A percentile compares a stretch with the other conserved stretches of the same genome.
These are phyloP conservation scores for Pseudocercospora musae DNA, from an alignment of 2,329 filamentous ascomycete genomes.

Conservation along the genomic window DNA sequence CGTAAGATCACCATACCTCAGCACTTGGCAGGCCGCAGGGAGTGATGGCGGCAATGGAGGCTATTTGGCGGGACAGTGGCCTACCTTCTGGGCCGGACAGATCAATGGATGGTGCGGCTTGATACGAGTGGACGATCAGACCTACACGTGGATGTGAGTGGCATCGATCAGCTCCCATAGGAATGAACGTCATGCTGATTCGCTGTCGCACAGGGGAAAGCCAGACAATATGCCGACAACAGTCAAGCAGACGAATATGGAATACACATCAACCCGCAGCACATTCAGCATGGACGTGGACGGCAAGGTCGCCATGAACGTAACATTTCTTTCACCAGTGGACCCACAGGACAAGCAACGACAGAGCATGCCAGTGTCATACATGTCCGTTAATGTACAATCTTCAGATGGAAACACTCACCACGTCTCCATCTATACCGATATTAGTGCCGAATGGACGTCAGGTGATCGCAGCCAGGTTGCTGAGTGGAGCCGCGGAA, in stretches of 20 bases:
- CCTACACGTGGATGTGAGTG: constrained; percentile 62
- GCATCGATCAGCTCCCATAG: not conserved
- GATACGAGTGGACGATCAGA: constrained; percentile 62
- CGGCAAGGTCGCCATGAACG: constrained; percentile 59
- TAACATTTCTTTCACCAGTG: constrained; percentile 69
- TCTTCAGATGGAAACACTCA: constrained; percentile 63
- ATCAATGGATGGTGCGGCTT: constrained; percentile 65
- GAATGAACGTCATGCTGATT: not conserved
- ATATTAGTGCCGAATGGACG: constrained; percentile 66
- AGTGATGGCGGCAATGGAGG: constrained; percentile 62
- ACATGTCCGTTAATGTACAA: constrained; percentile 61
- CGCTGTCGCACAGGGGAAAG: constrained; percentile 42
- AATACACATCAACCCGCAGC: constrained; percentile 70
- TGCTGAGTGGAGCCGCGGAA: constrained; percentile 61
- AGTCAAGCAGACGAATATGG: constrained; percentile 60
- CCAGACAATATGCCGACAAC: constrained; percentile 44
- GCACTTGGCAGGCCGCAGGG: constrained; percentile 62
- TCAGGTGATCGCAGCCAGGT: constrained; percentile 58
- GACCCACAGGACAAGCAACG: constrained; percentile 63
- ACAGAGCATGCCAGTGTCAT: constrained; percentile 69
- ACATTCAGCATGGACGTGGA: constrained; percentile 66
- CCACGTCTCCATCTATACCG: constrained; percentile 67
- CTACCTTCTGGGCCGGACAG: constrained; percentile 59
- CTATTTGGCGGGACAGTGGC: constrained; percentile 66
- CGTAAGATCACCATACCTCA: constrained; percentile 72